phyloP scores from a whole-genome alignment of 495 filamentous ascomycete species.

The Durotheca rogersii region DNA sequence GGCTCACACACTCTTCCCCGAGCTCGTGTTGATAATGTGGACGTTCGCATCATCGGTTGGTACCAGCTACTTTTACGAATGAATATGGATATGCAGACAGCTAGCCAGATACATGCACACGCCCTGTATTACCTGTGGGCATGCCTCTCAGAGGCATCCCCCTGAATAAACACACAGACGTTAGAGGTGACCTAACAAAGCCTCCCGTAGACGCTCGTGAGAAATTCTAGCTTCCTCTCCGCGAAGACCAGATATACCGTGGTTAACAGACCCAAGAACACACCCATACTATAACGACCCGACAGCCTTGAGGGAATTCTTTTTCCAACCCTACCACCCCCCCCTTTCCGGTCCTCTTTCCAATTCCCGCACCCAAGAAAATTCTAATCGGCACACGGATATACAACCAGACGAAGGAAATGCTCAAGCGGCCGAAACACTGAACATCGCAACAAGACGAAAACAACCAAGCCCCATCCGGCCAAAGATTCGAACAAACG shows the following conservation, averaged over 20 bases:
- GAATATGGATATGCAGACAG: neutral
- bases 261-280: neutral
- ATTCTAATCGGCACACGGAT: constrained; percentile 4
- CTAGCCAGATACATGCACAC: neutral
- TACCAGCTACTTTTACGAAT: neutral
- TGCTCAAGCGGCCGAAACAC: neutral
- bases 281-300: constrained; percentile 13
- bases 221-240: neutral
- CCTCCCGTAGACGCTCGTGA: neutral
- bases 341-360: neutral
- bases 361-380: neutral
- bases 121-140: neutral
- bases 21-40: constrained; percentile 2
- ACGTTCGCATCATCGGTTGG: neutral
- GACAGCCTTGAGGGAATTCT: too few species aligned
- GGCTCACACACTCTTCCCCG: neutral
- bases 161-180: constrained; percentile 7
- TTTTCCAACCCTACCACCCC: neutral
- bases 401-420: constrained; percentile 1
- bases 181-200: neutral
- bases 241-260: constrained; percentile 6
- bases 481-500: neutral
- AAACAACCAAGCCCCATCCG: neutral
- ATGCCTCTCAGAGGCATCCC: neutral
- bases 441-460: neutral